A percentile compares a stretch with the other conserved stretches of the same genome.
These are phyloP conservation scores for Aspergillus sp. DNA, from an alignment of 2,329 filamentous ascomycete genomes.

Conservation along the genomic window DNA sequence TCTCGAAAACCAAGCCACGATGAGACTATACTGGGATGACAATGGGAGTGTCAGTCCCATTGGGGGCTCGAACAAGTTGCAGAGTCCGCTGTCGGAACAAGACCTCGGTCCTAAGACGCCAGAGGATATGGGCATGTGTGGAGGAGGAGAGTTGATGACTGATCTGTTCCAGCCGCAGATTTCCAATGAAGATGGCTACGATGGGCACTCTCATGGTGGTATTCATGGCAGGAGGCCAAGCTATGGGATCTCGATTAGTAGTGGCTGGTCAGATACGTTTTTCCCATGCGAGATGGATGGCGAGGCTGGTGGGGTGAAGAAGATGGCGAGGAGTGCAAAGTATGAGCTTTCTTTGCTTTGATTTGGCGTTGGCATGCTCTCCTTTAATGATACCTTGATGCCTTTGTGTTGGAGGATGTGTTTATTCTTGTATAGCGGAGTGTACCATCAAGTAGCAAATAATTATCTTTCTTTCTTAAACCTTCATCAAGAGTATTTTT, in stretches of 20 bases:
- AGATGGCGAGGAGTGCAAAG: not conserved
- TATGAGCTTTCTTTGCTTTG: not conserved
- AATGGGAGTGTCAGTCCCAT: too few species aligned
- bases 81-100: too few species aligned
- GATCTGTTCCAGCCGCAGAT: not conserved
- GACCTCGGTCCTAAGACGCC: too few species aligned
- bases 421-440: not conserved
- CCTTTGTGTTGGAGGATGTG: too few species aligned
- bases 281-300: not conserved
- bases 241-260: not conserved
- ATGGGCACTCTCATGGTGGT: not conserved
- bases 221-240: not conserved
- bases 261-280: conserved; percentile 1
- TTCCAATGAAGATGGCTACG: not conserved
- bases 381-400: too few species aligned
- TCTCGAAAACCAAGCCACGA: not conserved
- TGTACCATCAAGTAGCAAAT: not conserved
- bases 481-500: too few species aligned
- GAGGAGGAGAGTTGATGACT: not conserved
- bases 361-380: too few species aligned
- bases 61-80: too few species aligned
- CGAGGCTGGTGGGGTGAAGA: not conserved
- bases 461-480: too few species aligned
- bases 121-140: too few species aligned
- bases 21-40: too few species aligned